These are phyloP conservation scores for Ogataea glucozyma DNA, from an alignment of 805 yeast genomes.

Conservation along the genomic window DNA sequence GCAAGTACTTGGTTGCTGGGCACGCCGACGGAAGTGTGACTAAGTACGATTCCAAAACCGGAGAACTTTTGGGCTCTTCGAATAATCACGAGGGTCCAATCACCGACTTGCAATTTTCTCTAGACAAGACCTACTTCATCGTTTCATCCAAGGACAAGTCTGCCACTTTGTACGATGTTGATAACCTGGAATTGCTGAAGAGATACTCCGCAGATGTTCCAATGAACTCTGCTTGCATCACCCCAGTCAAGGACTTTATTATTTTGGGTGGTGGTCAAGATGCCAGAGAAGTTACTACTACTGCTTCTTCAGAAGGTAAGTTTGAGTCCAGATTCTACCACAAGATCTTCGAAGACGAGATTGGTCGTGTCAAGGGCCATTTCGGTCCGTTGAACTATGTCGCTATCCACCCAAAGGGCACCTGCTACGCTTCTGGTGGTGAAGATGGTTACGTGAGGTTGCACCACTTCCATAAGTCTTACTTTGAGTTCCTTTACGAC, in stretches of 20 bases:
- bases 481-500: slow-evolving; percentile 90
- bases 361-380: slow-evolving; percentile 97
- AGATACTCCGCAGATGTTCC: slow-evolving; percentile 87
- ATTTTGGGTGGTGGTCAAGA: slow-evolving; percentile 99
- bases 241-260: slow-evolving; percentile 89
- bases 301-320: slow-evolving; percentile 89
- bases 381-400: slow-evolving; percentile 97
- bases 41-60: slow-evolving; percentile 75
- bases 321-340: slow-evolving; percentile 96
- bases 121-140: slow-evolving; percentile 85
- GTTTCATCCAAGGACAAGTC: slow-evolving; percentile 91
- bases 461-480: slow-evolving; percentile 89
- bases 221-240: slow-evolving; percentile 90
- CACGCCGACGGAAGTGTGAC: slow-evolving; percentile 85
- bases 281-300: slow-evolving; percentile 97
- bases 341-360: slow-evolving; percentile 91
- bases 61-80: slow-evolving; percentile 59
- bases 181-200: slow-evolving; percentile 68
- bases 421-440: slow-evolving; percentile 94
- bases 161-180: slow-evolving; percentile 77
- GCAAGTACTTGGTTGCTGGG: slow-evolving; percentile 75
- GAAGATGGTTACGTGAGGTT: slow-evolving; percentile 97
- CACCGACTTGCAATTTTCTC: slow-evolving; percentile 88
- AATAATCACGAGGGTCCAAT: slow-evolving; percentile 75
- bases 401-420: slow-evolving; percentile 93